Conservation (phyloP, 768 basidiomycete genomes). For the Dacryopinax spathularia region DNA sequence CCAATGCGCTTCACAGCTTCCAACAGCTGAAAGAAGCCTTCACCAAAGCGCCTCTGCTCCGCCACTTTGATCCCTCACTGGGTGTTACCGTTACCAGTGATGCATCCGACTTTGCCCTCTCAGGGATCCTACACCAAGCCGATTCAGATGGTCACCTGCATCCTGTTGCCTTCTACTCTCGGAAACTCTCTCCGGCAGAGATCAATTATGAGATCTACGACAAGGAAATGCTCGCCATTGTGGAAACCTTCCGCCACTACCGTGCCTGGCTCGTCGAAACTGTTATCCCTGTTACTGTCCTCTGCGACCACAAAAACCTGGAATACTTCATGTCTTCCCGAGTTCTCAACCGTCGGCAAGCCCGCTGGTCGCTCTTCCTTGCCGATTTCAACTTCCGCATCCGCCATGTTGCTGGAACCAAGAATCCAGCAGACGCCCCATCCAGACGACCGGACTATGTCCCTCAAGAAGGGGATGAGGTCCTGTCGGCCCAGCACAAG, state of each 20-base stretch:
- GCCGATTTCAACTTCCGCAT: conserved; percentile 9
- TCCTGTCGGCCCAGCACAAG: background rate
- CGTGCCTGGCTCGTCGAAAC: conserved; percentile 3
- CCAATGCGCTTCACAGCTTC: background rate
- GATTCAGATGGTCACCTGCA: conserved; percentile 3
- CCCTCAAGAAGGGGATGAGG: conserved; percentile 4
- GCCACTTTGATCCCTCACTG: conserved; percentile 5
- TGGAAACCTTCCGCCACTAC: conserved; percentile 20
- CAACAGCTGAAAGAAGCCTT: conserved; percentile 6
- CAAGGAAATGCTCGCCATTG: conserved; percentile 36
- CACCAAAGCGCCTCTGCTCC: conserved; percentile 9
- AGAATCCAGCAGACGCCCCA: conserved; percentile 5
- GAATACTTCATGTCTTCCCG: conserved; percentile 11
- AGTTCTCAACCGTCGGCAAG: conserved; percentile 17
- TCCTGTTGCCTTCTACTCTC: conserved; percentile 16
- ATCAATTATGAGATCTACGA: conserved; percentile 38
- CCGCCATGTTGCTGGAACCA: conserved; percentile 9
- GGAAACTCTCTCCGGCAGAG: conserved; percentile 24
- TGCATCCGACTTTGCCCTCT: conserved; percentile 18
- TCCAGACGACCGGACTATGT: conserved; percentile 7
- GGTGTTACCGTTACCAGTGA: conserved; percentile 14
- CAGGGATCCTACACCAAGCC: conserved; percentile 14
- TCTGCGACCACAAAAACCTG: conserved; percentile 12
- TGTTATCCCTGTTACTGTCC: background rate
- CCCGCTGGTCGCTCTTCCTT: conserved; percentile 14